phyloP scores from a whole-genome alignment of 2,329 filamentous ascomycete species.

The Passalora sequoiae region DNA sequence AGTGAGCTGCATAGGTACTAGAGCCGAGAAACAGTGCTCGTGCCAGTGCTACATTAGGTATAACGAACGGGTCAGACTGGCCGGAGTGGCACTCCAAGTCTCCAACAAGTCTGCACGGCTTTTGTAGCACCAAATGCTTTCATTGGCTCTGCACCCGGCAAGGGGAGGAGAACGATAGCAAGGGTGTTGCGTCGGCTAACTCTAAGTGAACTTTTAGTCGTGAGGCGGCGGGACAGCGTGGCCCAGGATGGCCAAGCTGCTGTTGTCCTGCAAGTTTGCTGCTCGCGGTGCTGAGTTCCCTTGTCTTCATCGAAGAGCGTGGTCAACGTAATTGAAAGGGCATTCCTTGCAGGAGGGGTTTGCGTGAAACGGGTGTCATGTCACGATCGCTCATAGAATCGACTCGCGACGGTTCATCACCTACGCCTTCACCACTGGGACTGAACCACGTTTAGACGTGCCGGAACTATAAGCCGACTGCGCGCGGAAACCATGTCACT shows the following conservation, averaged over 20 bases:
- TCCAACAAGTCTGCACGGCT: conserved; percentile 1
- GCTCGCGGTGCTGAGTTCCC: conserved; percentile 1
- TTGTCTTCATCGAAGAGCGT: conserved; percentile 1
- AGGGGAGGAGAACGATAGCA: conserved; percentile 1
- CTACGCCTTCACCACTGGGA: conserved; percentile 5
- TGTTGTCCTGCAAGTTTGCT: conserved; percentile 8
- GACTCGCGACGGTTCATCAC: conserved; percentile 7
- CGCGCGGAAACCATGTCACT: conserved; percentile 66
- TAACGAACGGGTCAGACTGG: background rate
- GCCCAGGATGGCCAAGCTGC: conserved; percentile 3
- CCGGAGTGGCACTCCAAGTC: conserved; percentile 4
- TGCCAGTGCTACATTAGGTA: background rate
- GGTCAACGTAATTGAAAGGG: background rate
- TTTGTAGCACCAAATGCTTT: background rate
- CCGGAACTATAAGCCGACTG: conserved; percentile 4
- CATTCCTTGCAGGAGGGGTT: conserved; percentile 1
- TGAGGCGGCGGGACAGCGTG: conserved; percentile 2
- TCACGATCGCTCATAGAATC: conserved; percentile 14
- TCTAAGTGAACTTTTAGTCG: conserved; percentile 1
- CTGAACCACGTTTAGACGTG: background rate
- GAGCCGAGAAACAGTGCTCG: conserved; percentile 1
- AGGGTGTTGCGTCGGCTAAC: conserved; percentile 7
- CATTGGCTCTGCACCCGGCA: conserved; percentile 1
- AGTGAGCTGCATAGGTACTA: conserved; percentile 1
- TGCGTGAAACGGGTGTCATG: conserved; percentile 15